Percentiles rank a stretch among this genome's conserved stretches.
phyloP scores from a whole-genome alignment of 1,284 basidiomycete species.

The Moesziomyces sp. region DNA sequence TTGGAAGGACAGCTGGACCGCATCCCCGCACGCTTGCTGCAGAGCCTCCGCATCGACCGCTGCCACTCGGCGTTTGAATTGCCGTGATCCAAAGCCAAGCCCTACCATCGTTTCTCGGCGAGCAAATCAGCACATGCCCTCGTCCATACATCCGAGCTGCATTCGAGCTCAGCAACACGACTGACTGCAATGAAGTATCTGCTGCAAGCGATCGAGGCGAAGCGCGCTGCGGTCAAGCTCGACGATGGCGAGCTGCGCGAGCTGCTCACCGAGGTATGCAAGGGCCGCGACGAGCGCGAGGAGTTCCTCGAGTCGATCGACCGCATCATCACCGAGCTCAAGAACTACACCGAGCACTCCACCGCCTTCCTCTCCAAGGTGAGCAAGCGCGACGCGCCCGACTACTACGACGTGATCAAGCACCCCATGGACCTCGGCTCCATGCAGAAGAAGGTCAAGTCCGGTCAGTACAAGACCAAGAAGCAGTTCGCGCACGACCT shows the following conservation, averaged over 20 bases:
- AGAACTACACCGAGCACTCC: conserved; percentile 66
- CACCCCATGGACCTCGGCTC: conserved; percentile 87
- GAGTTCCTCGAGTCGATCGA: conserved; percentile 66
- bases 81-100: background rate
- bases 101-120: too few relatives aligned
- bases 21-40: too few relatives aligned
- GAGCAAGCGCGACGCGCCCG: conserved; percentile 65
- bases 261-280: conserved; percentile 61
- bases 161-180: conserved; percentile 13
- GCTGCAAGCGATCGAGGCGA: conserved; percentile 65
- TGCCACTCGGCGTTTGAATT: too few relatives aligned
- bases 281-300: conserved; percentile 62
- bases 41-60: too few relatives aligned
- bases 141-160: conserved; percentile 8
- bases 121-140: conserved; percentile 6
- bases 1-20: too few relatives aligned
- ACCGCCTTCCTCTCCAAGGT: conserved; percentile 64
- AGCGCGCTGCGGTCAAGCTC: conserved; percentile 55
- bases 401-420: conserved; percentile 66
- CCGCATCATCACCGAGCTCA: conserved; percentile 64
- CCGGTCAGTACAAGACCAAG: conserved; percentile 88
- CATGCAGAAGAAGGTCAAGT: conserved; percentile 90
- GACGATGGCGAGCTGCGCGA: conserved; percentile 58
- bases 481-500: conserved; percentile 91
- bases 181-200: conserved; percentile 52